These are phyloP conservation scores for Hawksworthiomyces lignivorus DNA, from an alignment of 2,329 filamentous ascomycete species.

Conservation along the genomic window DNA sequence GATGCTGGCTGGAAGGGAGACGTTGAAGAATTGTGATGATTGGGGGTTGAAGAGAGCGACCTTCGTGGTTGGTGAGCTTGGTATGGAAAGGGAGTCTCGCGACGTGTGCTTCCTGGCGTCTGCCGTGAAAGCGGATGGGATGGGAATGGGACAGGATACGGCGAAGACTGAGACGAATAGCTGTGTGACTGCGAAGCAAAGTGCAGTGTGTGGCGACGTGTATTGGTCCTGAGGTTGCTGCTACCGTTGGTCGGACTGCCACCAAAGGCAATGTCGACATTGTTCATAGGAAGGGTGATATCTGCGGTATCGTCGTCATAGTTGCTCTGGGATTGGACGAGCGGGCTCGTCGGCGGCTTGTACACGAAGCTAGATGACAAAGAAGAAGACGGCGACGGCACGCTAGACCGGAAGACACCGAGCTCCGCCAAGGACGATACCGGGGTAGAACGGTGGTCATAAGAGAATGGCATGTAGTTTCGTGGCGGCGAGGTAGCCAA, in stretches of 20 bases:
- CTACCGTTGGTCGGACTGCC: slow-evolving; percentile 21
- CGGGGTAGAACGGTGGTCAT: slow-evolving; percentile 24
- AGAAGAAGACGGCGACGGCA: slow-evolving; percentile 58
- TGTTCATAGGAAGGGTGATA: slow-evolving; percentile 45
- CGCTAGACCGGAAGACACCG: slow-evolving; percentile 25
- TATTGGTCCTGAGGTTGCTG: slow-evolving; percentile 14
- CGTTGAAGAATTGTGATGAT: slow-evolving; percentile 20
- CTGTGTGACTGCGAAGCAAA: slow-evolving; percentile 37
- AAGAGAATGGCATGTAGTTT: slow-evolving; percentile 39
- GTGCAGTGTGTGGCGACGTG: slow-evolving; percentile 65
- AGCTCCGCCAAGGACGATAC: slow-evolving; percentile 7
- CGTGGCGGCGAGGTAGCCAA: slow-evolving; percentile 49
- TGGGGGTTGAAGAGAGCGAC: slow-evolving; percentile 58
- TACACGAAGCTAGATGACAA: slow-evolving; percentile 74
- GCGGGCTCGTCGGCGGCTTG: slow-evolving; percentile 81
- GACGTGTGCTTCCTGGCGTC: slow-evolving; percentile 34
- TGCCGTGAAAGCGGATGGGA: slow-evolving; percentile 20
- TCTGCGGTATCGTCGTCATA: slow-evolving; percentile 47
- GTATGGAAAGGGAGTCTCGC: slow-evolving; percentile 56
- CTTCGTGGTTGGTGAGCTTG: slow-evolving; percentile 73
- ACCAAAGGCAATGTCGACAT: slow-evolving; percentile 37
- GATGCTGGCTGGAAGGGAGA: slow-evolving; percentile 22
- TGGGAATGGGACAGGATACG: slow-evolving; percentile 15
- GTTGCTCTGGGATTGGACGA: slow-evolving; percentile 83
- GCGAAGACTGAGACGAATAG: slow-evolving; percentile 27